Base-by-base conservation (phyloP, 352 stramenopile species). In the Phytophthora vignae region DNA sequence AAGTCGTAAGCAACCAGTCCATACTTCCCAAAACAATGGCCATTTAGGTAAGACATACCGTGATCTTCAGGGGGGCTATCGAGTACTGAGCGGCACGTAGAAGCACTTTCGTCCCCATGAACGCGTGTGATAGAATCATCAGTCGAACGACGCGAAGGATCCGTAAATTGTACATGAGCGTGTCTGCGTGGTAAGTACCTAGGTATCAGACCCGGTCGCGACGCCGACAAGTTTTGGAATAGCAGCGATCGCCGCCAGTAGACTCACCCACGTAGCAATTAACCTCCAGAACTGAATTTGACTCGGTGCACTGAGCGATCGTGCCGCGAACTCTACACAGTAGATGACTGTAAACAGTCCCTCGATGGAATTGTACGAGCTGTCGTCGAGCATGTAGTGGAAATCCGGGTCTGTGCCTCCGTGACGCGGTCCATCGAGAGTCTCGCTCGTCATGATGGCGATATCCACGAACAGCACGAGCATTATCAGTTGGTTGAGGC, bases 361-460 rank as follows among this genome's bases (percentile, higher is more conserved):
- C 15, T 87, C 81, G 2, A 63, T 71, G 1, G 22, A 21, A 0
- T 63, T n/a, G 59, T 14, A 62, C 55, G 1, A 46, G 3, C 44
- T 52, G 11, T 79, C 59, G 15, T 21, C 44, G 0, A 77, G 81
- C 7, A 91, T 55, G 21, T 79, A 84, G 14, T 60, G 15, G 33
- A 84, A 91, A 4, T 21, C 71, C 15, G 83, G 83, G n/a, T 82
- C 67, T 1, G 72, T 62, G 0, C 74, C 65, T 2, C 40, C 68
- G 29, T 78, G 79, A 19, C 74, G 78, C 11, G 79, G 83, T 17
- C 81, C 83, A 19, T 90, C 83, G 1, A 84, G 67, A 3, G 81
- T 88, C 38, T 84, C 66, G 0, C 49, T 46, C 6, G 78, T 57
- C 64, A 88, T 78, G 42, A 82, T 29, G 7, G 46, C 64, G 11